phyloP scores from a whole-genome alignment of 768 basidiomycete species.

The Boletus rex-veris region DNA sequence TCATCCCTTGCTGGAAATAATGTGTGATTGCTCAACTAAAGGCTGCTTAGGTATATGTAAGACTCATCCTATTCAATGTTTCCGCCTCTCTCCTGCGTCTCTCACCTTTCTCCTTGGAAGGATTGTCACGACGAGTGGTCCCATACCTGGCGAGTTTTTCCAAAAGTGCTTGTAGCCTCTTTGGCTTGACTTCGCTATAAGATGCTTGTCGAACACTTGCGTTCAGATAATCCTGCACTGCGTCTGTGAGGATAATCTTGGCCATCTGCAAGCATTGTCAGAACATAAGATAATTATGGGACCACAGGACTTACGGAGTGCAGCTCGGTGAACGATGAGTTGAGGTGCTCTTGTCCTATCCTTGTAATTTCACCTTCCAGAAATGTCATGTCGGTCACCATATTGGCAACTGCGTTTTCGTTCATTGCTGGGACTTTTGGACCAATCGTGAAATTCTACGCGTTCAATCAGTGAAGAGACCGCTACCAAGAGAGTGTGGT shows the following conservation, averaged over 20 bases:
- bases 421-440: conserved; percentile 76
- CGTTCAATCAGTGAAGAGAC: conserved; percentile 1
- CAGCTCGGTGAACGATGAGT: conserved; percentile 73
- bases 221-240: conserved; percentile 76
- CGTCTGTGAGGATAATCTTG: conserved; percentile 68
- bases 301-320: conserved; percentile 53
- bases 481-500: conserved; percentile 35
- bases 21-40: conserved; percentile 2
- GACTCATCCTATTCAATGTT: conserved; percentile 57
- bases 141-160: conserved; percentile 78
- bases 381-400: conserved; percentile 83
- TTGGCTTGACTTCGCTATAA: conserved; percentile 64
- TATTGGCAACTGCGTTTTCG: conserved; percentile 84
- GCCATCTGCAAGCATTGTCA: conserved; percentile 47
- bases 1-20: conserved; percentile 11
- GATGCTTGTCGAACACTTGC: conserved; percentile 65
- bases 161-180: conserved; percentile 66
- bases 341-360: conserved; percentile 68
- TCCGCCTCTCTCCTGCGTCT: conserved; percentile 76
- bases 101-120: conserved; percentile 64
- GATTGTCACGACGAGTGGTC: conserved; percentile 53
- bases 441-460: conserved; percentile 74
- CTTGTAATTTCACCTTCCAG: conserved; percentile 82
- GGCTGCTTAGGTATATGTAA: conserved; percentile 13
- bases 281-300: neutral